Conservation (phyloP, 352 stramenopile species). For the Chrysophaeum taylorii region DNA sequence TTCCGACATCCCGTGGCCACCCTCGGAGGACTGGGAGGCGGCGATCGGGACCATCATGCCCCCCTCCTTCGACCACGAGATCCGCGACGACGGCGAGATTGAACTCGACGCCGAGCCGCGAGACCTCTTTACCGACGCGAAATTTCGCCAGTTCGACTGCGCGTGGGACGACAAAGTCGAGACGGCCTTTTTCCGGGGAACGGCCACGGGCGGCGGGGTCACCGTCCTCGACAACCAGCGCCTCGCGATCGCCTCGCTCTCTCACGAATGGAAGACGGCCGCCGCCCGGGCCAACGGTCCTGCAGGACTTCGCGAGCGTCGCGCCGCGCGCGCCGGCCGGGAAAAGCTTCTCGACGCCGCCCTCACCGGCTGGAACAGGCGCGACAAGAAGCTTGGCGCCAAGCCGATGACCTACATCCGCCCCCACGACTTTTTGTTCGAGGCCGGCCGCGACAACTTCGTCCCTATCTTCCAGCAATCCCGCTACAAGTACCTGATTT, state of each 20-base stretch:
- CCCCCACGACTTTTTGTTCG: slow-evolving; percentile 71
- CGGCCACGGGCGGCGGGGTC: slow-evolving; percentile 82
- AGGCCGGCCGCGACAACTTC: slow-evolving; percentile 76
- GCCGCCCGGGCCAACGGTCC: slow-evolving; percentile 20
- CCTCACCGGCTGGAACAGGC: slow-evolving; percentile 87
- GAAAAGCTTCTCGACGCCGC: slow-evolving; percentile 92
- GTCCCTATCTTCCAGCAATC: slow-evolving; percentile 95
- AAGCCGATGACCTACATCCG: slow-evolving; percentile 86
- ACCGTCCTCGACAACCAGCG: slow-evolving; percentile 92
- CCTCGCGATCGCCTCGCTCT: slow-evolving; percentile 77
- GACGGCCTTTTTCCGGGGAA: slow-evolving; percentile 95
- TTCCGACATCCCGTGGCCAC: slow-evolving; percentile 94
- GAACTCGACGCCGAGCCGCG: slow-evolving; percentile 50
- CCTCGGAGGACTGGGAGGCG: slow-evolving; percentile 83
- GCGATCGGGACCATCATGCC: slow-evolving; percentile 76
- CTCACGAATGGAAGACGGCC: slow-evolving; percentile 80
- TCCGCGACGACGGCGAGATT: slow-evolving; percentile 34
- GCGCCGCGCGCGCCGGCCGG: slow-evolving; percentile 55
- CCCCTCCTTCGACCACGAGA: slow-evolving; percentile 62
- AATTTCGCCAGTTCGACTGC: slow-evolving; percentile 90
- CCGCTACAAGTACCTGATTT: slow-evolving; percentile 92
- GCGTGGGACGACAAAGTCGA: slow-evolving; percentile 88
- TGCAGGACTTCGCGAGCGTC: slow-evolving; percentile 58
- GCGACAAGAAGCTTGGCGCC: slow-evolving; percentile 88
- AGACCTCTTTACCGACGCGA: slow-evolving; percentile 91